Base-by-base conservation (phyloP, 2,329 filamentous ascomycete genomes). In the Fusarium falciforme region DNA sequence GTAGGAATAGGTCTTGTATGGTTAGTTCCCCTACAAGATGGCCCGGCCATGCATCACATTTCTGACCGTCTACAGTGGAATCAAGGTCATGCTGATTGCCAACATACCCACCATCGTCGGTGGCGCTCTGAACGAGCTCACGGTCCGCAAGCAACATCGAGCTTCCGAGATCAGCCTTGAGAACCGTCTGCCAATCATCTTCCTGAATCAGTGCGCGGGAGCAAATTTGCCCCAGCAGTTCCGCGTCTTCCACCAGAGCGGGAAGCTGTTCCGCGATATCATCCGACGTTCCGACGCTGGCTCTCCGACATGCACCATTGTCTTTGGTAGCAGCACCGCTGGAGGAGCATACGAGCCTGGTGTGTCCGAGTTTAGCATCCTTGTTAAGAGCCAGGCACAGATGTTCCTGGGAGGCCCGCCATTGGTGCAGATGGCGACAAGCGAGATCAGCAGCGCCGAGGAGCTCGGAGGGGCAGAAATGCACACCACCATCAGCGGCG, bases 341-440 rank as follows among this genome's bases (percentile, higher is more conserved):
- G 69, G 69, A 58, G 74, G 74, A n/a, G 74, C 74, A 7, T 77
- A 77, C 40, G 69, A 71, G 22, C 74, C 74, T 11, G 74, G 71
- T 0, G 44, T 77, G 25, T 77, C 84, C 2, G 76, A 78, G 66
- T 85, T 85, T 62, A 85, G 83, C 80, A 85, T 79, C 8, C 75
- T 79, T 49, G 76, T 68, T 1, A 35, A 84, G 47, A 79, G 82
- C 16, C 83, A 86, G 67, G 84, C 83, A 0, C 84, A 86, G 64
- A 84, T 83, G 0, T 86, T 85, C 59, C 78, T 86, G 1, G 85
- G 81, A 8, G 84, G 85, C 0, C 85, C 85, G 0, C 85, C 85
- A 0, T 77, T 86, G 9, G 84, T 86, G 1, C 85, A 85, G 67
- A 85, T 86, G 84, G 84, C 85, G 0, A 86, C 84, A 0, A 84